Evolutionary conservation across 495 filamentous ascomycete species (phyloP), one percentile per base, ranked within the genome.

Genomic region (Bryoglossum gracile): DNA sequence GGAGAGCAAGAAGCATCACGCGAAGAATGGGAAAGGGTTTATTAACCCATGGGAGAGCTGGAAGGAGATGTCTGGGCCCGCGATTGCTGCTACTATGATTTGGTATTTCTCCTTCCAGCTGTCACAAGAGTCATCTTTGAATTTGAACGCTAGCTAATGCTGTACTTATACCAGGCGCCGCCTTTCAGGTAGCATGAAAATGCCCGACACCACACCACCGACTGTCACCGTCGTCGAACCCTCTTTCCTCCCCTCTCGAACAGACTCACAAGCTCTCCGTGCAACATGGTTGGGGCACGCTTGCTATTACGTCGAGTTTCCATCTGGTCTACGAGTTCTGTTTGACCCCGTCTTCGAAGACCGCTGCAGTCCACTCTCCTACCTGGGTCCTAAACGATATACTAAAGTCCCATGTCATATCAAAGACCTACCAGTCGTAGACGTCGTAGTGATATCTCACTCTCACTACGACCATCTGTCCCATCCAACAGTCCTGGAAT

Each of bases 241-340:
- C 2, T 65, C 71, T 21, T 94, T 95, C 62, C 76, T 89, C 19
- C 66, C 76, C 1, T 71, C 65, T 32, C 79, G 72, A 54, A 62
- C 67, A 10, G 63, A 64, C 19, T 78, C 81, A 3, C 56, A 60
- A 33, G 71, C 66, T 10, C 78, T 98, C 6, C 83, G 91, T 16
- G 89, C 91, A 32, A 98, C 92, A 25, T 98, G 92, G 92, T 78
- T 98, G 3, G 92, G 92, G 8, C 92, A 98, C 66, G 89, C 92
- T 1, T 95, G 88, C 67, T 95, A 89, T 65, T 87, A 86, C 60
- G 82, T 94, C 44, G 92, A 96, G 62, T 96, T 94, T 57, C 91
- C 92, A 13, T 68, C 74, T 44, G 92, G 92, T 0, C 69, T 98
- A 17, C 81, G 91, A 32, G 89, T 94, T 2, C 76, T 98, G 9